Conservation (phyloP, 2,329 filamentous ascomycete species). For the Sporothrix pallida region DNA sequence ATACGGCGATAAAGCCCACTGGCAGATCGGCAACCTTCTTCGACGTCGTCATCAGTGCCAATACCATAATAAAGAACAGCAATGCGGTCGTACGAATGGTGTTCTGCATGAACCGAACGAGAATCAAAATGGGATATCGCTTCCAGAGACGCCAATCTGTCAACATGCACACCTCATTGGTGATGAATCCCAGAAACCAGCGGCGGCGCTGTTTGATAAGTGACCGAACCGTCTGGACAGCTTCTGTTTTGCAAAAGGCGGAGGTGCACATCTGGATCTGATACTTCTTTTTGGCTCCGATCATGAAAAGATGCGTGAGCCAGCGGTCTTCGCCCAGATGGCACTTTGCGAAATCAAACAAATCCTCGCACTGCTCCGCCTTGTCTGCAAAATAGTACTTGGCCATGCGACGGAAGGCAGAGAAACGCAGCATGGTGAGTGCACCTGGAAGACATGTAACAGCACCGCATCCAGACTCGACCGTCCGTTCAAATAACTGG, state of each 20-base stretch:
- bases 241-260: slow-evolving; percentile 97
- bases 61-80: slow-evolving; percentile 90
- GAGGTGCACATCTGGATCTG: slow-evolving; percentile 98
- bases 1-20: slow-evolving; percentile 91
- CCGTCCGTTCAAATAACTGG: slow-evolving; percentile 92
- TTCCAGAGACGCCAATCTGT: slow-evolving; percentile 92
- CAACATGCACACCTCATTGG: slow-evolving; percentile 97
- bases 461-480: slow-evolving; percentile 91
- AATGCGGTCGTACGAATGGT: slow-evolving; percentile 93
- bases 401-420: slow-evolving; percentile 93
- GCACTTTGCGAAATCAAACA: slow-evolving; percentile 96
- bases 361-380: slow-evolving; percentile 89
- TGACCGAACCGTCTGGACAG: slow-evolving; percentile 83
- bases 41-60: slow-evolving; percentile 84
- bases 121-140: slow-evolving; percentile 82
- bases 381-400: slow-evolving; percentile 99
- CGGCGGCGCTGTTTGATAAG: slow-evolving; percentile 92
- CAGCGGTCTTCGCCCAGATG: slow-evolving; percentile 95
- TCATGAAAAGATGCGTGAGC: slow-evolving; percentile 99
- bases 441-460: slow-evolving; percentile 95
- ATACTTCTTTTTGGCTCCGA: slow-evolving; percentile 87
- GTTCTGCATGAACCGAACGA: slow-evolving; percentile 93
- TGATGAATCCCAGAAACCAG: slow-evolving; percentile 98
- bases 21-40: slow-evolving; percentile 80
- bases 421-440: slow-evolving; percentile 94